Percentiles rank a stretch among this genome's conserved stretches.
Conservation (phyloP, 306 rosid genomes). For the Argentina anserina region DNA sequence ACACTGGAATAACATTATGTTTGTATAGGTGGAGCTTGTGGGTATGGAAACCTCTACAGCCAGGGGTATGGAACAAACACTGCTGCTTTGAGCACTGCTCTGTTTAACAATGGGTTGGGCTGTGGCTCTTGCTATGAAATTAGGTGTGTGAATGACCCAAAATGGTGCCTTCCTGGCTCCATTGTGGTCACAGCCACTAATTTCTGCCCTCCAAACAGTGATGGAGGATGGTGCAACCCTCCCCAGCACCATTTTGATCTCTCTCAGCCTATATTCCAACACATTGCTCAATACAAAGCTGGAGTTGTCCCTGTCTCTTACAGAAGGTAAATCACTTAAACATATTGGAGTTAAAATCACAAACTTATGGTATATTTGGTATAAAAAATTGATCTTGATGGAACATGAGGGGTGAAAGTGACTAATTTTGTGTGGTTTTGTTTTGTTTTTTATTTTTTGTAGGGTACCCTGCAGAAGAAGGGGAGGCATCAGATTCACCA, state of each 20-base stretch:
- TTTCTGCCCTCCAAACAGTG: slow-evolving; percentile 95
- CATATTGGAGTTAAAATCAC: neutral
- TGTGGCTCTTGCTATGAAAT: slow-evolving; percentile 94
- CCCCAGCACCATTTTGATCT: slow-evolving; percentile 95
- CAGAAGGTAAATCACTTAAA: slow-evolving; percentile 51
- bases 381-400: neutral
- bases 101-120: slow-evolving; percentile 90
- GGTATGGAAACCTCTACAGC: slow-evolving; percentile 92
- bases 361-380: neutral
- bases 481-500: slow-evolving; percentile 90
- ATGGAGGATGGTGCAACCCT: slow-evolving; percentile 99
- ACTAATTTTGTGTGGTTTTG: neutral
- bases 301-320: slow-evolving; percentile 89
- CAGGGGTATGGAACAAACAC: slow-evolving; percentile 99
- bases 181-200: slow-evolving; percentile 95
- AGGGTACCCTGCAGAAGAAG: slow-evolving; percentile 86
- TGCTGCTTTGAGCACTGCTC: slow-evolving; percentile 90
- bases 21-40: slow-evolving; percentile 89
- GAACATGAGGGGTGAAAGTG: neutral
- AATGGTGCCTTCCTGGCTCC: slow-evolving; percentile 89
- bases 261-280: slow-evolving; percentile 85
- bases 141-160: slow-evolving; percentile 56
- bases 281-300: slow-evolving; percentile 88
- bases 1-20: neutral
- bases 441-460: slow-evolving; percentile 16